These are phyloP conservation scores for Lasiodiplodia gonubiensis DNA, from an alignment of 2,329 filamentous ascomycete genomes.

Conservation along the genomic window DNA sequence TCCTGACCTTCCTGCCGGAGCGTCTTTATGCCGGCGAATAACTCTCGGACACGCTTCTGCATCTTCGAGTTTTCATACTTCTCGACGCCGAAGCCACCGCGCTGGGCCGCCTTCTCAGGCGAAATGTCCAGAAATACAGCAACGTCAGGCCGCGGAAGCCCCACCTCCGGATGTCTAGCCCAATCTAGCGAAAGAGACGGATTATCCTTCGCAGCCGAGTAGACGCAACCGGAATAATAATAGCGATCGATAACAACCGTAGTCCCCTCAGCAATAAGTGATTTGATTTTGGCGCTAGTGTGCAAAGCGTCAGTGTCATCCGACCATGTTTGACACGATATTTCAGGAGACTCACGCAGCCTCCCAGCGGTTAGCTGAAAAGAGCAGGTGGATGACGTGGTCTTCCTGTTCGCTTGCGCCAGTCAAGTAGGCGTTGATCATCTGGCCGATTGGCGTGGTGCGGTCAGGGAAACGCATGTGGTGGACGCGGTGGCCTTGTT, in stretches of 20 bases:
- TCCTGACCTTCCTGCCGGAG: conserved; percentile 56
- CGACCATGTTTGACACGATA: background rate
- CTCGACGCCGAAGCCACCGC: conserved; percentile 89
- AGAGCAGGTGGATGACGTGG: conserved; percentile 87
- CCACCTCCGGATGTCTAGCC: conserved; percentile 84
- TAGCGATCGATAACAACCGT: conserved; percentile 90
- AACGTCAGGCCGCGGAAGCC: conserved; percentile 84
- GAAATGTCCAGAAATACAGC: conserved; percentile 87
- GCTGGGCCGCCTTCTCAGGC: conserved; percentile 70
- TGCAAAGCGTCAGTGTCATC: background rate
- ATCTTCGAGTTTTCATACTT: conserved; percentile 85
- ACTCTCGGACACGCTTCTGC: conserved; percentile 76
- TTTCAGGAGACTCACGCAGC: conserved; percentile 45
- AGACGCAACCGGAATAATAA: conserved; percentile 93
- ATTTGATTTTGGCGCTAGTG: conserved; percentile 14
- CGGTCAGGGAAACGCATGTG: conserved; percentile 79
- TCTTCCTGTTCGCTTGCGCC: conserved; percentile 77
- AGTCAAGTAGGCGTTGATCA: conserved; percentile 84
- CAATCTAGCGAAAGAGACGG: conserved; percentile 72
- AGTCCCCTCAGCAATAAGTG: conserved; percentile 58
- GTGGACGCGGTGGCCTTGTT: conserved; percentile 59
- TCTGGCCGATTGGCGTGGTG: conserved; percentile 80
- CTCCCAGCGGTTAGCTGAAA: conserved; percentile 92
- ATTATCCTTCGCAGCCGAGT: conserved; percentile 85
- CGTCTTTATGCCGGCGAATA: conserved; percentile 68